Conservation (phyloP, 2,329 filamentous ascomycete species). For the Aspergillus alliaceus region DNA sequence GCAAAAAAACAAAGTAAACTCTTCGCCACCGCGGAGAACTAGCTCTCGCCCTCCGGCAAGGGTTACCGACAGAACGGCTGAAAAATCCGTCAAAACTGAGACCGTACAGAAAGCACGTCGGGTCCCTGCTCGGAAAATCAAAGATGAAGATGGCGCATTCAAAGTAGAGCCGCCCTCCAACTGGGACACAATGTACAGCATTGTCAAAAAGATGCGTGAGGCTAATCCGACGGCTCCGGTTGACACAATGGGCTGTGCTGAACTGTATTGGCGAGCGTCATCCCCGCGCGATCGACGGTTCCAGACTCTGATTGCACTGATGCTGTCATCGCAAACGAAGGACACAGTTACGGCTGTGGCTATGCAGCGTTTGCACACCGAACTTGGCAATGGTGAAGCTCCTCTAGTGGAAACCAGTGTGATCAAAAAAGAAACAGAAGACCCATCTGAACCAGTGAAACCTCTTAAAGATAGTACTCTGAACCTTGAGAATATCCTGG, state of each 20-base stretch:
- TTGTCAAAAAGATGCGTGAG: conserved; percentile 75
- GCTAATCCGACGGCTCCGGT: conserved; percentile 72
- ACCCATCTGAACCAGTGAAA: conserved; percentile 21
- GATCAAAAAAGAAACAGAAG: conserved; percentile 24
- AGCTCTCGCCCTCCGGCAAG: neutral
- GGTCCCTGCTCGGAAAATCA: conserved; percentile 41
- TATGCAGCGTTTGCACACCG: conserved; percentile 75
- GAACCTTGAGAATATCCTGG: conserved; percentile 74
- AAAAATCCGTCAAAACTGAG: conserved; percentile 28
- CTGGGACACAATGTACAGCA: conserved; percentile 80
- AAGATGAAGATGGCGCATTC: conserved; percentile 36
- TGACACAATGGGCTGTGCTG: conserved; percentile 92
- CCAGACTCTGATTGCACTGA: conserved; percentile 82
- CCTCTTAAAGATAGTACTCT: conserved; percentile 50
- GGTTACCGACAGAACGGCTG: conserved; percentile 10
- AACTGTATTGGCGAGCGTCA: conserved; percentile 45
- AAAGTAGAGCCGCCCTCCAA: conserved; percentile 64
- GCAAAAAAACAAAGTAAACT: conserved; percentile 46
- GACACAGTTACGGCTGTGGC: conserved; percentile 85
- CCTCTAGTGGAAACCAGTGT: neutral
- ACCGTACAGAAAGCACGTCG: conserved; percentile 35
- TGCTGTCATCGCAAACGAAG: conserved; percentile 91
- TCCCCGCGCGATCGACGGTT: conserved; percentile 65
- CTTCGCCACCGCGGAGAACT: conserved; percentile 21
- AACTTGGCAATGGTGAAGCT: conserved; percentile 53